These are phyloP conservation scores for Echium plantagineum DNA, from an alignment of 257 asterid species.

Conservation along the genomic window DNA sequence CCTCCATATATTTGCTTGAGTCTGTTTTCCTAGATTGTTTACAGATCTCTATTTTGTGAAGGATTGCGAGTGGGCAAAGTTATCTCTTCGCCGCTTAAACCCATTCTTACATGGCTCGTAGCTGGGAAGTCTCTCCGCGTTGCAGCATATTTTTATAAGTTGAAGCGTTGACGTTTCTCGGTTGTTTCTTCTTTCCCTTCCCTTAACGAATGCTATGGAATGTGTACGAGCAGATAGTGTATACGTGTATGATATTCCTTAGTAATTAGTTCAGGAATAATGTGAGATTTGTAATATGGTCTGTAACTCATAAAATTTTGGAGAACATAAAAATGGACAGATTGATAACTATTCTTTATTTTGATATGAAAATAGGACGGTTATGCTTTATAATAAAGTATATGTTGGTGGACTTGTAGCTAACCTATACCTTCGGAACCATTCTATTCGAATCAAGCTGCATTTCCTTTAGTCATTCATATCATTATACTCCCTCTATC, in stretches of 20 bases:
- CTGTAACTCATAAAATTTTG: background rate
- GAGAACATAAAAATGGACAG: background rate
- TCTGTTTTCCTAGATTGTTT: background rate
- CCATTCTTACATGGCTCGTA: background rate
- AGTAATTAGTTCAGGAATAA: background rate
- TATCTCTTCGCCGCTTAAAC: constrained; percentile 1
- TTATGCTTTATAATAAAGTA: too few species aligned
- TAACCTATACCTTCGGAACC: too few species aligned
- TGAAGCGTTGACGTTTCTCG: background rate
- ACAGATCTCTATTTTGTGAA: background rate
- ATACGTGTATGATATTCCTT: background rate
- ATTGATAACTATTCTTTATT: too few species aligned
- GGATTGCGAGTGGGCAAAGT: constrained; percentile 2
- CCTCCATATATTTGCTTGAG: background rate
- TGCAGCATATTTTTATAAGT: background rate
- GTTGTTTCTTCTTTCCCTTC: background rate
- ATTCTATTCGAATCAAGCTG: too few species aligned
- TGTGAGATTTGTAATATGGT: background rate
- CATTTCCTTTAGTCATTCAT: too few species aligned
- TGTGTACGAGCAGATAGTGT: background rate
- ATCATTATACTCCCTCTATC: too few species aligned
- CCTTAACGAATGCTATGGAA: background rate
- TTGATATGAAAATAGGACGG: too few species aligned
- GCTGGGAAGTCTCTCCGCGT: background rate
- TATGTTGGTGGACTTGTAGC: too few species aligned